These are phyloP conservation scores for Lipomyces chichibuensis DNA, from an alignment of 805 yeast genomes.

Conservation along the genomic window DNA sequence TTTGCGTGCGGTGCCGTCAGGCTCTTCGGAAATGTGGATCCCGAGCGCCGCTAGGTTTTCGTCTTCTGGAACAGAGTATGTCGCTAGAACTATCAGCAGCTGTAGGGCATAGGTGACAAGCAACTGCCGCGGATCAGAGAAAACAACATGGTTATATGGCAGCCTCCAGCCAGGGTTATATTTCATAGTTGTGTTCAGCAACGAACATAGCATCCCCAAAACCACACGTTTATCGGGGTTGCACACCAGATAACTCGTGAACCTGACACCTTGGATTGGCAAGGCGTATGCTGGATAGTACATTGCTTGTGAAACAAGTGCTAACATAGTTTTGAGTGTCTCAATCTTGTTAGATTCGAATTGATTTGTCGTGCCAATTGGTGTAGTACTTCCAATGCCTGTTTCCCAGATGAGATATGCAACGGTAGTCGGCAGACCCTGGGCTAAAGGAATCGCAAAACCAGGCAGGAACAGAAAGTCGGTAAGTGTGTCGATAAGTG, in stretches of 20 bases:
- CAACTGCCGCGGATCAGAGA: slow-evolving; percentile 39
- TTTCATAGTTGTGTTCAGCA: slow-evolving; percentile 59
- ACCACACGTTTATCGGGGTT: slow-evolving; percentile 53
- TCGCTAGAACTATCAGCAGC: slow-evolving; percentile 60
- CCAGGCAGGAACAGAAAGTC: slow-evolving; percentile 59
- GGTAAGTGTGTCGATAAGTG: slow-evolving; percentile 48
- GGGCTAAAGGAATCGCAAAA: slow-evolving; percentile 53
- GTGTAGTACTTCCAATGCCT: slow-evolving; percentile 61
- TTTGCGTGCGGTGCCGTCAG: slow-evolving; percentile 8
- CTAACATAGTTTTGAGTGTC: slow-evolving; percentile 61
- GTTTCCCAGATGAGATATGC: slow-evolving; percentile 71
- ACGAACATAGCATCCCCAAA: slow-evolving; percentile 63
- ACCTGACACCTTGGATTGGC: slow-evolving; percentile 60
- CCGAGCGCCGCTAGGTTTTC: slow-evolving; percentile 21
- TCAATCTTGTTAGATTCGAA: slow-evolving; percentile 70
- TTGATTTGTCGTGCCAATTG: slow-evolving; percentile 45
- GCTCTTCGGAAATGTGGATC: slow-evolving; percentile 11
- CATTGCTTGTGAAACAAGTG: slow-evolving; percentile 63
- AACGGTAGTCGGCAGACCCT: slow-evolving; percentile 38
- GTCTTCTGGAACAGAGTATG: slow-evolving; percentile 61
- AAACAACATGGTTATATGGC: slow-evolving; percentile 42
- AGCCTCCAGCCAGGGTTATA: slow-evolving; percentile 45
- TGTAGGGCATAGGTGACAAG: slow-evolving; percentile 60
- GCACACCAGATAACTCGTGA: slow-evolving; percentile 58
- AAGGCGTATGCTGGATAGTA: slow-evolving; percentile 52